These are phyloP conservation scores for Pholiota adiposa DNA, from an alignment of 1,284 basidiomycete genomes.

Conservation along the genomic window DNA sequence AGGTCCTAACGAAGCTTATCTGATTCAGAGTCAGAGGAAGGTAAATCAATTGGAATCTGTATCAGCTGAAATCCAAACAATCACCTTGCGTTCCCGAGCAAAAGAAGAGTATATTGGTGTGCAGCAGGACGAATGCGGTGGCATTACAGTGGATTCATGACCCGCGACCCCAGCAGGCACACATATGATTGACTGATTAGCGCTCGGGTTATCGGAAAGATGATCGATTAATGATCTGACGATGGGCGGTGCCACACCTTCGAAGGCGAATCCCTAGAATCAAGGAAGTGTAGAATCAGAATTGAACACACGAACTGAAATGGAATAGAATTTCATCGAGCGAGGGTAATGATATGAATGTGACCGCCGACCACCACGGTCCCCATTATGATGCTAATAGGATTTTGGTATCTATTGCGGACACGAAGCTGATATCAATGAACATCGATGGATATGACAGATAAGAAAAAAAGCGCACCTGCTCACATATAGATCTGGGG, in stretches of 20 bases:
- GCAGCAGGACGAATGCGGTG: too few species aligned
- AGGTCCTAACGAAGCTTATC: neutral
- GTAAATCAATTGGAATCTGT: neutral
- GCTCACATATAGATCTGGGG: neutral
- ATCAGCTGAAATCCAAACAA: neutral
- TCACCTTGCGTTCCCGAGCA: conserved; percentile 16
- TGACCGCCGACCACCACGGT: neutral
- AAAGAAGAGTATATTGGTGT: neutral
- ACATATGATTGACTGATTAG: neutral
- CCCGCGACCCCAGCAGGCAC: neutral
- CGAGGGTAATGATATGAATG: neutral
- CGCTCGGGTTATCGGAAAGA: neutral
- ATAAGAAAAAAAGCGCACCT: neutral
- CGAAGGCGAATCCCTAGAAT: neutral
- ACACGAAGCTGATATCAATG: neutral
- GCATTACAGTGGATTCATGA: neutral
- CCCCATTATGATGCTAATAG: neutral
- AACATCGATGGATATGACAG: neutral
- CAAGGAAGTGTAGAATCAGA: neutral
- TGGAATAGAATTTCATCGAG: too few species aligned
- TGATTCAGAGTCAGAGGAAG: neutral
- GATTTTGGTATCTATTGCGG: neutral
- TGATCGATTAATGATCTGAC: neutral
- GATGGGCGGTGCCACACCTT: neutral
- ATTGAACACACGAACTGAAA: neutral